A percentile compares a stretch with the other conserved stretches of the same genome.
Conservation (phyloP, 805 yeast species). For the Isabelozyma gotoi region DNA sequence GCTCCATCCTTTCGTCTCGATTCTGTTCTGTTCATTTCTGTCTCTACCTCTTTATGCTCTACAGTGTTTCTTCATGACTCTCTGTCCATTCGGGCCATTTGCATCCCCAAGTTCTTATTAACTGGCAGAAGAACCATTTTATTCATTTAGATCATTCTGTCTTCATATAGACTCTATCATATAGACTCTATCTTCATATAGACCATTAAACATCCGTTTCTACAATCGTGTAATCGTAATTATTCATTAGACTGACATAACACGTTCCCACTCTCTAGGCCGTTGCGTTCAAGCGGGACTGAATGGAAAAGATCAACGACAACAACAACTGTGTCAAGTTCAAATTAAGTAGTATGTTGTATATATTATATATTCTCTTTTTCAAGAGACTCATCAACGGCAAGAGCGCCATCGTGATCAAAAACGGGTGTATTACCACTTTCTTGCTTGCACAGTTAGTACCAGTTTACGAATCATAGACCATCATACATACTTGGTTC, state of each 20-base stretch:
- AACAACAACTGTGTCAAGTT: slow-evolving; percentile 14
- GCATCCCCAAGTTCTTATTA: no score
- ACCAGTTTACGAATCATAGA: background rate
- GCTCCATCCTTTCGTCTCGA: no score
- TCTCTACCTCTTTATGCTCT: no score
- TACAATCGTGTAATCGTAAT: background rate
- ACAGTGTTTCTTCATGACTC: no score
- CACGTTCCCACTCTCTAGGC: background rate
- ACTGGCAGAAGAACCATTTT: no score
- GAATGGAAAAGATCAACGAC: slow-evolving; percentile 4
- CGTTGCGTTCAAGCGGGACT: slow-evolving; percentile 1
- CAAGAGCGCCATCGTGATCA: slow-evolving; percentile 44
- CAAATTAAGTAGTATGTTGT: slow-evolving; percentile 12
- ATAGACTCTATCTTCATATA: background rate
- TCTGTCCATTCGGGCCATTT: no score
- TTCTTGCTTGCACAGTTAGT: slow-evolving; percentile 42
- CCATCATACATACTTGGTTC: slow-evolving; percentile 33
- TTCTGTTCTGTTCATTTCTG: no score
- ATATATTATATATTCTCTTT: slow-evolving; percentile 19
- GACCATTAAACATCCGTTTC: no score
- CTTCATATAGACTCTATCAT: no score
- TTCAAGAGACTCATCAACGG: slow-evolving; percentile 46
- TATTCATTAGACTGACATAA: background rate
- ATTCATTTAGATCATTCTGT: no score
- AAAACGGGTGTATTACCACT: slow-evolving; percentile 45